phyloP scores from a whole-genome alignment of 2,329 filamentous ascomycete genomes.

The Fusarium pseudograminearum region DNA sequence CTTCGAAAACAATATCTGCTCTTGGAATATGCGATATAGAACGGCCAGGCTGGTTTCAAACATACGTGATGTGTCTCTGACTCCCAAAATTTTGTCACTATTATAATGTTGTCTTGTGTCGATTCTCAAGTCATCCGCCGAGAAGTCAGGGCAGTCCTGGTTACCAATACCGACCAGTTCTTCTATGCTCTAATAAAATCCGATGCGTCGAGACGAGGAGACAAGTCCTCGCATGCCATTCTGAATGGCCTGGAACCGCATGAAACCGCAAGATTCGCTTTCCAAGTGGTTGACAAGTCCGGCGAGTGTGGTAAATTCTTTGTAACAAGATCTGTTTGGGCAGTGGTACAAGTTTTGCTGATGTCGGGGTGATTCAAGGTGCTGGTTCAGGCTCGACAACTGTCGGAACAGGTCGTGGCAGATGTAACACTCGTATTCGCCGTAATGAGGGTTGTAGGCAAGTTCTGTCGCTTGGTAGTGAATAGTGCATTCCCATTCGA shows the following conservation, averaged over 20 bases:
- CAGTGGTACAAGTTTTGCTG: conserved; percentile 57
- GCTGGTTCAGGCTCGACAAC: conserved; percentile 58
- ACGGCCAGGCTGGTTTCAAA: neutral
- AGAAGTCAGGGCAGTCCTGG: neutral
- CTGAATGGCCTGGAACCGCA: conserved; percentile 55
- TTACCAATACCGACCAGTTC: too few relatives aligned
- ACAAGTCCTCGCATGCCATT: conserved; percentile 43
- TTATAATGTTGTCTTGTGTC: neutral
- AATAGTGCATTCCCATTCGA: conserved; percentile 57
- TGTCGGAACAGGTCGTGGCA: conserved; percentile 60
- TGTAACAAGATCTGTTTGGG: conserved; percentile 50
- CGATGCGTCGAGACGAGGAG: conserved; percentile 18
- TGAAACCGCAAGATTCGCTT: conserved; percentile 57
- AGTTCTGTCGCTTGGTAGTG: conserved; percentile 54
- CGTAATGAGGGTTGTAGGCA: conserved; percentile 58
- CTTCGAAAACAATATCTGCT: neutral
- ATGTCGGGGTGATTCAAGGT: conserved; percentile 64
- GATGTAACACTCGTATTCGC: conserved; percentile 51
- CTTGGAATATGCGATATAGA: neutral
- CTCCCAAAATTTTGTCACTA: neutral
- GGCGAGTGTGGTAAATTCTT: conserved; percentile 56
- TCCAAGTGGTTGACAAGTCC: conserved; percentile 58
- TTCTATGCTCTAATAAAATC: neutral
- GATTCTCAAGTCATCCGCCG: too few relatives aligned
- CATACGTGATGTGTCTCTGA: neutral